phyloP scores from a whole-genome alignment of 2,329 filamentous ascomycete species.

The Penicillium sp. region DNA sequence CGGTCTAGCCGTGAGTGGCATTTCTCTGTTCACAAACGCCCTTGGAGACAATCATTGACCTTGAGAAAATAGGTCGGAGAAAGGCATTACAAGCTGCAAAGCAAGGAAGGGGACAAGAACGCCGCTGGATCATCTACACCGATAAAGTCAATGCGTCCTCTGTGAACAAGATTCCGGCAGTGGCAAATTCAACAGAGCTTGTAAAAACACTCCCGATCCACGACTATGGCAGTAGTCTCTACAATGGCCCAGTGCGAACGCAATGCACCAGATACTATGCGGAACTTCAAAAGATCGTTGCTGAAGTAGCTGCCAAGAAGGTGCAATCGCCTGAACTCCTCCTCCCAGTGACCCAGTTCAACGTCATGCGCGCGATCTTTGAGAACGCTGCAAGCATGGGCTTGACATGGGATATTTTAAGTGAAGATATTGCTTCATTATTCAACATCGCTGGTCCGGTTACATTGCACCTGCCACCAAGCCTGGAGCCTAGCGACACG shows the following conservation, averaged over 20 bases:
- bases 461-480: conserved; percentile 12
- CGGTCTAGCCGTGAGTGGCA: conserved; percentile 20
- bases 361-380: conserved; percentile 11
- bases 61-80: conserved; percentile 10
- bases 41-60: neutral
- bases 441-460: conserved; percentile 18
- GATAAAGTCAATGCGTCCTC: neutral
- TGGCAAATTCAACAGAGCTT: neutral
- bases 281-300: neutral
- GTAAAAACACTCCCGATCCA: neutral
- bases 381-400: conserved; percentile 16
- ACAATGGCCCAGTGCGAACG: neutral
- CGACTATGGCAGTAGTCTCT: neutral
- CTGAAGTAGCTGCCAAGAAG: neutral
- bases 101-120: neutral
- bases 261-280: neutral
- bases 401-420: conserved; percentile 9
- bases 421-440: conserved; percentile 17
- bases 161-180: neutral
- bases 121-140: conserved; percentile 19
- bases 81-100: conserved; percentile 7
- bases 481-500: conserved; percentile 13
- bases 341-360: conserved; percentile 5
- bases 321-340: neutral
- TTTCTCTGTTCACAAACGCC: neutral